Evolutionary conservation across 805 yeast genomes (phyloP).

Genomic region (Yamadazyma ubonensis): DNA sequence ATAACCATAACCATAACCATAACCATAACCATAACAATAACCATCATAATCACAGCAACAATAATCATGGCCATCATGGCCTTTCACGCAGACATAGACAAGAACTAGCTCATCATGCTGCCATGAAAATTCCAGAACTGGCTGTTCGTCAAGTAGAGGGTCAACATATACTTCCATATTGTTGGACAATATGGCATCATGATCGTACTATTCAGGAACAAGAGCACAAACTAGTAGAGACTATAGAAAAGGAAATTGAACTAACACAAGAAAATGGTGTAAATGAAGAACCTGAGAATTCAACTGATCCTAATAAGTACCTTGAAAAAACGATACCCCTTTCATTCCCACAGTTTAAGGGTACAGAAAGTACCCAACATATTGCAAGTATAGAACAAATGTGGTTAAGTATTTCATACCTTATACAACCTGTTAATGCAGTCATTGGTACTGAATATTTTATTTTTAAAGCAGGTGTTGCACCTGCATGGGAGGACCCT

Average conservation of each 20-base stretch:
- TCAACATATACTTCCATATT: conserved; percentile 44
- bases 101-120: conserved; percentile 22
- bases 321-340: conserved; percentile 47
- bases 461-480: conserved; percentile 56
- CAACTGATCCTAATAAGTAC: too few relatives aligned
- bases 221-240: conserved; percentile 13
- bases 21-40: conserved; percentile 1
- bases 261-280: background rate
- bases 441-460: conserved; percentile 52
- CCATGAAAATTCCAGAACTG: conserved; percentile 34
- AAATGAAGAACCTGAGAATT: background rate
- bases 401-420: conserved; percentile 44
- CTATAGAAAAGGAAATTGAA: background rate
- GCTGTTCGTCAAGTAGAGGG: conserved; percentile 22
- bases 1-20: conserved; percentile 10
- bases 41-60: conserved; percentile 2
- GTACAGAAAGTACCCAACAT: conserved; percentile 16
- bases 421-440: conserved; percentile 41
- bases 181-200: conserved; percentile 54
- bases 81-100: conserved; percentile 7
- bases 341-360: conserved; percentile 32
- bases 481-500: conserved; percentile 71
- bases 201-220: conserved; percentile 19
- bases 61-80: conserved; percentile 2
- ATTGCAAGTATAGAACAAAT: conserved; percentile 54